A percentile compares a stretch with the other conserved stretches of the same genome.
Conservation (phyloP, 2,329 filamentous ascomycete genomes). For the Ceratocystis albifundus region DNA sequence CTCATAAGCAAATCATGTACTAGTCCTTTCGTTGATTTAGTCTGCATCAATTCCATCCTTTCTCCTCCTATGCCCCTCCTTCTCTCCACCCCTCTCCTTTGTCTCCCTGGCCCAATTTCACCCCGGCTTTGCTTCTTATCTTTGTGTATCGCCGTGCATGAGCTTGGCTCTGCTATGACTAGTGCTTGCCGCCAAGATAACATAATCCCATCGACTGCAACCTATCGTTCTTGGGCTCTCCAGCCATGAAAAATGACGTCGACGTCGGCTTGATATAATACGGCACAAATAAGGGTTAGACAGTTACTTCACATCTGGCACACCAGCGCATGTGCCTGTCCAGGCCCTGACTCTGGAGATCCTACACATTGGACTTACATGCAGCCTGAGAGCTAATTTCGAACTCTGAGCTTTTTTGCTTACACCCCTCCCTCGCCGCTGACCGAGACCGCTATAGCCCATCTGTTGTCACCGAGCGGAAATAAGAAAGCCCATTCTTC, state of each 20-base stretch:
- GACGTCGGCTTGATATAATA: not conserved
- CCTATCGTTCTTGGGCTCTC: not conserved
- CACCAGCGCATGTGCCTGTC: not conserved
- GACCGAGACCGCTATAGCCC: no score
- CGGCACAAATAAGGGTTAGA: not conserved
- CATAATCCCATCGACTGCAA: not conserved
- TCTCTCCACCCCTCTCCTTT: not conserved
- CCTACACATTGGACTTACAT: not conserved
- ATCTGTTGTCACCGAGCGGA: no score
- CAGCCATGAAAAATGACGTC: not conserved
- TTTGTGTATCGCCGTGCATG: conserved; percentile 3
- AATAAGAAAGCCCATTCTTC: no score
- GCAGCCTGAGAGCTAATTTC: not conserved
- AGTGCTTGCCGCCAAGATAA: not conserved
- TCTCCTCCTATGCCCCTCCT: not conserved
- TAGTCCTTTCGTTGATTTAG: no score
- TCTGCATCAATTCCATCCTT: no score
- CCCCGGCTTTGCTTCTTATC: not conserved
- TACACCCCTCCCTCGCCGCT: no score
- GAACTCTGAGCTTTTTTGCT: not conserved
- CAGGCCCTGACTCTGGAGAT: not conserved
- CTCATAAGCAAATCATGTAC: no score
- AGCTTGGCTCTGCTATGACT: no score
- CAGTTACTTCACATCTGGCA: not conserved
- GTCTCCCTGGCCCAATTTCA: not conserved